These are phyloP conservation scores for Ophiostoma tasmaniense DNA, from an alignment of 2,329 filamentous ascomycete genomes.

Conservation along the genomic window DNA sequence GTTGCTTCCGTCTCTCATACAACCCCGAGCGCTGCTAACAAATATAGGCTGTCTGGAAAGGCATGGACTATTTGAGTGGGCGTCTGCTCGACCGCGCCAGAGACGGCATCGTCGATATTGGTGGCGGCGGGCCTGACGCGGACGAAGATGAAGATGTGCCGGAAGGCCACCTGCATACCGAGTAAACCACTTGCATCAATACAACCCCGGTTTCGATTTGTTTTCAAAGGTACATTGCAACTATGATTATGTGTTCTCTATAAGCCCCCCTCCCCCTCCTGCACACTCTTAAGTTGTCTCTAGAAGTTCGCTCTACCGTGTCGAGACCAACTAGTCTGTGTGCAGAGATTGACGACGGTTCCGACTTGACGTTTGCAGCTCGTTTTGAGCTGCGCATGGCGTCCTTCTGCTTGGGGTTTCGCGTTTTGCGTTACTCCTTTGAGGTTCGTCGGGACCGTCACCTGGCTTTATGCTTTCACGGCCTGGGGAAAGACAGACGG, in stretches of 20 bases:
- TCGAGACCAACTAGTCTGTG: constrained; percentile 91
- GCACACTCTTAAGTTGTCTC: constrained; percentile 99
- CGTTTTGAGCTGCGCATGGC: constrained; percentile 7
- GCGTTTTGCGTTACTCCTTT: constrained; percentile 4
- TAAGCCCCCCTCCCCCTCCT: constrained; percentile 26
- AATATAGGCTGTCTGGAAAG: constrained; percentile 67
- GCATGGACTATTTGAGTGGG: constrained; percentile 64
- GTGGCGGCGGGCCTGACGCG: constrained; percentile 50
- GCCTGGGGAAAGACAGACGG: background rate
- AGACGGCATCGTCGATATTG: constrained; percentile 77
- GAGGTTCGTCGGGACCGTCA: background rate
- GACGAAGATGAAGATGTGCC: constrained; percentile 58
- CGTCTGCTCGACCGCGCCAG: constrained; percentile 67
- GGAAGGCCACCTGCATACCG: constrained; percentile 30
- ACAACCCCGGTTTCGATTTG: background rate
- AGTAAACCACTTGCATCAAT: background rate
- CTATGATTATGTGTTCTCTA: background rate
- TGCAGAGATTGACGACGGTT: constrained; percentile 61
- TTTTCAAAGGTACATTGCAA: background rate
- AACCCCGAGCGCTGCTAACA: constrained; percentile 16
- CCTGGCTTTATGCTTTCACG: constrained; percentile 2
- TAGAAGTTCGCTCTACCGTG: constrained; percentile 62
- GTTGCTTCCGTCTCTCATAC: constrained; percentile 28
- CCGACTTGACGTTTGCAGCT: constrained; percentile 1
- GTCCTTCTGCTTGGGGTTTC: constrained; percentile 6